These are phyloP conservation scores for Syzygium aromaticum DNA, from an alignment of 345 rosid species.

Conservation along the genomic window DNA sequence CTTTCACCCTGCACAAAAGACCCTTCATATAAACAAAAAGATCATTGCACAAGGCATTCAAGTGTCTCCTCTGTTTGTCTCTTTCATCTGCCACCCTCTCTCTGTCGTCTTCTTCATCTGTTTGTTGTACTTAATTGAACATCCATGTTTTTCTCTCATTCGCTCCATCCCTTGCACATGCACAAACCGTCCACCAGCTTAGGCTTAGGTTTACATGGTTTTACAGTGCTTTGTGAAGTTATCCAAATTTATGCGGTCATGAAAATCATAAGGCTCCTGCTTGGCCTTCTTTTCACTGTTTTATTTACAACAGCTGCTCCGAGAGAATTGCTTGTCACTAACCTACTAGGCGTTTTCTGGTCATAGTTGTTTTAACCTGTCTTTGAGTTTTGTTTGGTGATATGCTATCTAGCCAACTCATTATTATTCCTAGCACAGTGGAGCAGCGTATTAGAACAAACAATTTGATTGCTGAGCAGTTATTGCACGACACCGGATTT, in stretches of 20 bases:
- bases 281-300: background rate
- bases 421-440: background rate
- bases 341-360: background rate
- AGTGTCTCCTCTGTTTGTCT: background rate
- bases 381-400: background rate
- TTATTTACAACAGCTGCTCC: background rate
- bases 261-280: background rate
- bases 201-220: background rate
- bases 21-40: background rate
- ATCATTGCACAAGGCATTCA: background rate
- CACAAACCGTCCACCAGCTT: background rate
- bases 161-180: background rate
- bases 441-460: background rate
- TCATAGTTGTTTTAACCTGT: background rate
- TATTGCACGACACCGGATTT: background rate
- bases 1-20: background rate
- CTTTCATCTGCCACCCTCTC: background rate
- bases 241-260: background rate
- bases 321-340: background rate
- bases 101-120: background rate
- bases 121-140: background rate
- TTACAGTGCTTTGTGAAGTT: background rate
- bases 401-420: background rate
- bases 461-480: background rate
- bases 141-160: background rate